Evolutionary conservation across 495 filamentous ascomycete species (phyloP).

Genomic region (Aspergillus sclerotiicarbonarius): DNA sequence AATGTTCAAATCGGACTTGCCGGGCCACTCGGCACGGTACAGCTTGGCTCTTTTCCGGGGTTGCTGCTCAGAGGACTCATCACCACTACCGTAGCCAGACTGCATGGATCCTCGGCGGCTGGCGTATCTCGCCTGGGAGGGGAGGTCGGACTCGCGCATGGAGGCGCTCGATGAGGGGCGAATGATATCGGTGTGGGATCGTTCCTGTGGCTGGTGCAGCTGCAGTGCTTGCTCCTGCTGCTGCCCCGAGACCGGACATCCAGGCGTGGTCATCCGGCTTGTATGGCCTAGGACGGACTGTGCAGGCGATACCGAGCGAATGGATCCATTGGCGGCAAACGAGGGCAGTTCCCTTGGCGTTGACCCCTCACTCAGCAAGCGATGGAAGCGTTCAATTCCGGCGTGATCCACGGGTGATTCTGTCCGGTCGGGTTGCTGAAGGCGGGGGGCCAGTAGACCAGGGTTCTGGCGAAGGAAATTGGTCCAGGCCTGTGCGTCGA

Average conservation of each 20-base stretch:
- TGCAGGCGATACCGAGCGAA: slow-evolving; percentile 36
- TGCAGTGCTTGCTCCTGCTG: slow-evolving; percentile 27
- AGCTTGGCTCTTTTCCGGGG: slow-evolving; percentile 71
- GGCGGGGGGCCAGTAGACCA: slow-evolving; percentile 34
- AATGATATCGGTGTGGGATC: slow-evolving; percentile 33
- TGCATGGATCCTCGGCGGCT: slow-evolving; percentile 40
- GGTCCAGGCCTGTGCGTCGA: slow-evolving; percentile 69
- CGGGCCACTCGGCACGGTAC: slow-evolving; percentile 64
- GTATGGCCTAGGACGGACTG: slow-evolving; percentile 32
- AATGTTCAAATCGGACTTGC: slow-evolving; percentile 62
- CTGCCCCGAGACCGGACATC: slow-evolving; percentile 18
- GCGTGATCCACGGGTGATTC: slow-evolving; percentile 50
- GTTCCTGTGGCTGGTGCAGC: slow-evolving; percentile 14
- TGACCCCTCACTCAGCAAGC: slow-evolving; percentile 45
- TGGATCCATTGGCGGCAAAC: slow-evolving; percentile 28
- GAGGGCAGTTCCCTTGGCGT: slow-evolving; percentile 42
- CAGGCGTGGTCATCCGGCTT: slow-evolving; percentile 41
- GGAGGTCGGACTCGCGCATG: slow-evolving; percentile 39
- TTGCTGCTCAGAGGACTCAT: slow-evolving; percentile 61
- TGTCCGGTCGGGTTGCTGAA: slow-evolving; percentile 32
- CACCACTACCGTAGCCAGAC: slow-evolving; percentile 66
- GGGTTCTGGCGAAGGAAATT: slow-evolving; percentile 63
- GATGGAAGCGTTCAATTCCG: slow-evolving; percentile 53
- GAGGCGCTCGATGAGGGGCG: slow-evolving; percentile 51
- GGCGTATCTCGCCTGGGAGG: slow-evolving; percentile 25